Base-by-base conservation (phyloP, 805 yeast species). In the Naumovozyma baii region DNA sequence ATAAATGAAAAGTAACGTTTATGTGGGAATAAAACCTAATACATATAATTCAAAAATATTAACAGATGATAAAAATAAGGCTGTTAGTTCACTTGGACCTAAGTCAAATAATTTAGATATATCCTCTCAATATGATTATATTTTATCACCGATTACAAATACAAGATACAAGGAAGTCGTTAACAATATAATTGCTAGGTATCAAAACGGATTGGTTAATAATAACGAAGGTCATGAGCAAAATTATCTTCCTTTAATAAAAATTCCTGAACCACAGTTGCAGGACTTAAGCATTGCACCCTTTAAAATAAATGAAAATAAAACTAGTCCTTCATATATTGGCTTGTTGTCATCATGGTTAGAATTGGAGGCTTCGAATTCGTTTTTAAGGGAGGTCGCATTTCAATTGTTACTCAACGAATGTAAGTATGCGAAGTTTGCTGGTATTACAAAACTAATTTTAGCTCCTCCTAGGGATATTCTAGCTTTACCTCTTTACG, bases 341-440 rank as follows among this genome's bases (percentile, higher is more conserved):
- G 85, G 83, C 0, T 49, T 79, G 22, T 55, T 79, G 2, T 72
- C 85, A 0, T 74, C 82, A 2, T 80, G 86, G 85, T 63, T 78
- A n/a, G 85, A 79, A 49, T 57, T 79, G 31, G 85, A 79, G 46
- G 70, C 78, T 22, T 59, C 62, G 8, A 74, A 77, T 52, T 54
- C 60, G 0, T 44, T 66, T 4, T 63, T 74, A 3, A 72, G 79
- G 22, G 73, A 69, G 44, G 63, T 78, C 37, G 74, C 81, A 4
- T 59, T 61, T 28, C 78, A 78, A 48, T 81, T 78, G 1, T 52
- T 80, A n/a, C 42, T 57, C 19, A 73, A 76, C 47, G 85, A 80
- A 55, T 58, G 78, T 30, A 63, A 69, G 14, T 76, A 76, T 49
- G 82, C 84, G 2, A 61, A 65, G 33, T 77, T 69, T 51, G 66